phyloP scores from a whole-genome alignment of 2,329 filamentous ascomycete species.

The Phyllosticta citriasiana region DNA sequence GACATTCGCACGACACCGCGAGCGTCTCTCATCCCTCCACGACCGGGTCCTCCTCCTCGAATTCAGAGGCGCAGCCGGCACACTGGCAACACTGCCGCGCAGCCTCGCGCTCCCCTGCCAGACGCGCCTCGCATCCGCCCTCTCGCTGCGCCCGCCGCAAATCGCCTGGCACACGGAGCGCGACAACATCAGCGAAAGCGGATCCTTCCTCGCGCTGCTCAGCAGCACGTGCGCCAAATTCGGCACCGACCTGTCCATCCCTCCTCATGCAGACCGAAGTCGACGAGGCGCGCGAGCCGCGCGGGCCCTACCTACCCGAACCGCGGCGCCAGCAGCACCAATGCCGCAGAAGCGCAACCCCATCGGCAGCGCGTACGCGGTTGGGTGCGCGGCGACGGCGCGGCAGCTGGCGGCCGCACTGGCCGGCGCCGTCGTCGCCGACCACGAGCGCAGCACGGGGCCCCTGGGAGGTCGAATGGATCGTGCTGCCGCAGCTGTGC shows the following conservation, averaged over 20 bases:
- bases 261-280: slow-evolving; percentile 23
- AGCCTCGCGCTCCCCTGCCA: slow-evolving; percentile 16
- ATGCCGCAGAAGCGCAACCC: slow-evolving; percentile 42
- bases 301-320: slow-evolving; percentile 36
- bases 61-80: slow-evolving; percentile 23
- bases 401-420: slow-evolving; percentile 17
- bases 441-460: slow-evolving; percentile 22
- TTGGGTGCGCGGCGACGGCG: slow-evolving; percentile 18
- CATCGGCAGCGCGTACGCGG: slow-evolving; percentile 20
- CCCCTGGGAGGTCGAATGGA: slow-evolving; percentile 26
- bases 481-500: slow-evolving; percentile 21
- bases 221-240: slow-evolving; percentile 20
- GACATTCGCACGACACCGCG: slow-evolving; percentile 18
- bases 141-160: slow-evolving; percentile 16
- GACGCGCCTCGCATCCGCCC: slow-evolving; percentile 14
- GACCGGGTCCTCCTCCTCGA: slow-evolving; percentile 20
- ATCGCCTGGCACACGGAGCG: slow-evolving; percentile 25
- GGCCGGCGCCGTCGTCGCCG: slow-evolving; percentile 21
- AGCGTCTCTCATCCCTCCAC: slow-evolving; percentile 17
- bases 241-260: slow-evolving; percentile 20
- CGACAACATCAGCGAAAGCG: slow-evolving; percentile 19
- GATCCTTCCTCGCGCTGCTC: slow-evolving; percentile 18
- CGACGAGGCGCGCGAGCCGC: slow-evolving; percentile 20
- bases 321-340: slow-evolving; percentile 45
- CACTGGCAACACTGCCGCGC: slow-evolving; percentile 19